Base-by-base conservation (phyloP, 805 yeast species). In the Saturnispora zaruensis region DNA sequence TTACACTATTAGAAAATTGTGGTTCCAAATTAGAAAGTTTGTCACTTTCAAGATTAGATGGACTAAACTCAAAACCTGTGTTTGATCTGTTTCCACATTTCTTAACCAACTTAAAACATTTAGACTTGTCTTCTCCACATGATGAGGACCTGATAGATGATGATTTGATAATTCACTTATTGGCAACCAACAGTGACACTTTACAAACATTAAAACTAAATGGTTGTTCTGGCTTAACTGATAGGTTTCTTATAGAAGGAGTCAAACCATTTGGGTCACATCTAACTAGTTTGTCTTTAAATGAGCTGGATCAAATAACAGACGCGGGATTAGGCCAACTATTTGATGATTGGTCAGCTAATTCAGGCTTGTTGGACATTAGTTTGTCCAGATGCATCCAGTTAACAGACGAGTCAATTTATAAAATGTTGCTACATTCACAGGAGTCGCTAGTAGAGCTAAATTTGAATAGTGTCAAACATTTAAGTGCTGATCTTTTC, bases 161-260 rank as follows among this genome's bases (percentile, higher is more conserved):
- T 64, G 86, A 84, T 21, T 68, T 80, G 14, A 45, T 91, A 6
- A 73, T 81, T 24, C 79, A 78, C 46, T 64, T 87, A 0, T 59
- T 89, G 25, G 74, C 82, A 0, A 70, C 73, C 6, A 73, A 79
- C 30, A 95, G 96, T 5, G 75, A 76, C 11, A 71, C 80, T 2
- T 66, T 93, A 43, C 70, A 70, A 40, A 62, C 74, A 1, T 68
- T 93, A 28, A 71, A 71, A 18, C 68, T 93, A 14, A 87, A 84
- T 59, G 95, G 95, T 1, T 87, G 96, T 57, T 62, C 79, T 0
- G 80, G 71, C 1, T 66, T 93, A 20, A 82, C 96, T 0, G 96
- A 89, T 59, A 70, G 68, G 1, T 74, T 82, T 50, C 54, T 77
- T 21, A 60, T 68, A 2, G 78, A 78, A 34, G 93, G 90, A 0